Percentiles rank a stretch among this genome's conserved stretches.
Evolutionary conservation across 2,329 filamentous ascomycete genomes (phyloP).

Genomic region (Aphanocladium album): DNA sequence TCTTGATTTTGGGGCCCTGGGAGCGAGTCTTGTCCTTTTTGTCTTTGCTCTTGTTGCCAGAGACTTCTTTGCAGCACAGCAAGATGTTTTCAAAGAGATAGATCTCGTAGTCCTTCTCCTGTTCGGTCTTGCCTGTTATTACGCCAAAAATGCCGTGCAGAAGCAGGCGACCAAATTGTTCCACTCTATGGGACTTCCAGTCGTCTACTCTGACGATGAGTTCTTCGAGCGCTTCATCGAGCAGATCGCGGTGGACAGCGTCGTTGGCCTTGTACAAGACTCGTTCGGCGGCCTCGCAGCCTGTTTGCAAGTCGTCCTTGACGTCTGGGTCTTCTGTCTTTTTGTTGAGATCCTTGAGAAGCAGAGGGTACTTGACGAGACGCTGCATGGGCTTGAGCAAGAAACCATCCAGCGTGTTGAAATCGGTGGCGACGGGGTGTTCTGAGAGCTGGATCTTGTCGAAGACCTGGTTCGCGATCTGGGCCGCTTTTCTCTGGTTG

Average conservation of each 20-base stretch:
- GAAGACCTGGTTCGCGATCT: constrained; percentile 77
- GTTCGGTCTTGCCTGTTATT: constrained; percentile 80
- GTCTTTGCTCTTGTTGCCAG: constrained; percentile 75
- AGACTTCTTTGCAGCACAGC: constrained; percentile 93
- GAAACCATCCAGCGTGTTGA: constrained; percentile 85
- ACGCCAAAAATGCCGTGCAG: constrained; percentile 89
- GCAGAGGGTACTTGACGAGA: constrained; percentile 86
- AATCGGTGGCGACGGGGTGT: constrained; percentile 77
- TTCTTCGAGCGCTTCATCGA: constrained; percentile 78
- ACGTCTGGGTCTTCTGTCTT: constrained; percentile 71
- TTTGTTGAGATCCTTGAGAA: constrained; percentile 85
- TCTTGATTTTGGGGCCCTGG: constrained; percentile 50
- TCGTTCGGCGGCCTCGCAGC: constrained; percentile 75
- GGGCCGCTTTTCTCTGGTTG: constrained; percentile 87
- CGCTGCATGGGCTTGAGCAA: constrained; percentile 95
- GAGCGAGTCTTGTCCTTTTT: constrained; percentile 63
- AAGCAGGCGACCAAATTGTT: constrained; percentile 85
- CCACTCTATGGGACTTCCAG: constrained; percentile 90
- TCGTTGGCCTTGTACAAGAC: constrained; percentile 84
- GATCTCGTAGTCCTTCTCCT: constrained; percentile 96
- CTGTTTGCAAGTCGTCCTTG: constrained; percentile 66
- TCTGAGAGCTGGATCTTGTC: constrained; percentile 76
- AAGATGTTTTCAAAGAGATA: constrained; percentile 95
- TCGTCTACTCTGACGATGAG: constrained; percentile 82
- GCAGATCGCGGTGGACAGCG: constrained; percentile 81